Evolutionary conservation across 75 land plant genomes (phyloP).

Genomic region (Cupressus sempervirens): DNA sequence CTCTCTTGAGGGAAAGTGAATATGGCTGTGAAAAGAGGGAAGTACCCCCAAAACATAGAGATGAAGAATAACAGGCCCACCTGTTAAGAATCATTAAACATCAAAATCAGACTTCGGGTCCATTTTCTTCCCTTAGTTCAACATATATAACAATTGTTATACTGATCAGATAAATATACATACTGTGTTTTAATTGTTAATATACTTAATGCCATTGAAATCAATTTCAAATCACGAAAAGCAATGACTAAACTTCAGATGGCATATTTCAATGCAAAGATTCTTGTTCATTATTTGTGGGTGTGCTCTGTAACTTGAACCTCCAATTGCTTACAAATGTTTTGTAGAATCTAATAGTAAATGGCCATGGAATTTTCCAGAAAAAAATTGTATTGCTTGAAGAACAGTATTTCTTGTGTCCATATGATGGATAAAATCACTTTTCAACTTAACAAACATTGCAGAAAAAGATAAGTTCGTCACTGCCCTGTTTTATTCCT

Average conservation of each 20-base stretch:
- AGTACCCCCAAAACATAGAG: conserved; percentile 24
- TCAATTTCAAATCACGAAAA: not conserved
- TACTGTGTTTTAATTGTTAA: not conserved
- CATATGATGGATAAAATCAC: not conserved
- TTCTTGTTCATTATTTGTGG: not conserved
- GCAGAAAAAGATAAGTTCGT: not conserved
- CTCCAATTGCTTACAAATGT: not conserved
- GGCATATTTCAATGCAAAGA: not conserved
- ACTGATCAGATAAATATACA: not conserved
- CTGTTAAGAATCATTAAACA: not conserved
- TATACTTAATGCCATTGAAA: not conserved
- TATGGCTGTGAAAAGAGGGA: conserved; percentile 21
- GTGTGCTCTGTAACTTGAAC: not conserved
- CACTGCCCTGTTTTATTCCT: not conserved
- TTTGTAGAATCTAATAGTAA: not conserved
- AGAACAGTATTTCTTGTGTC: not conserved
- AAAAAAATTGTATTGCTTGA: not conserved
- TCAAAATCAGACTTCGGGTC: not conserved
- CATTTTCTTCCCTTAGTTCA: not conserved
- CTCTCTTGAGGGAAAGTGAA: conserved; percentile 31
- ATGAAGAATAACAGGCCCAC: conserved; percentile 21
- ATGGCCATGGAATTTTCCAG: not conserved
- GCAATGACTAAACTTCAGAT: not conserved
- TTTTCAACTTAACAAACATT: not conserved
- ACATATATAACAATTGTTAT: not conserved